phyloP scores from a whole-genome alignment of 805 yeast genomes.

The Kodamaea restingae region DNA sequence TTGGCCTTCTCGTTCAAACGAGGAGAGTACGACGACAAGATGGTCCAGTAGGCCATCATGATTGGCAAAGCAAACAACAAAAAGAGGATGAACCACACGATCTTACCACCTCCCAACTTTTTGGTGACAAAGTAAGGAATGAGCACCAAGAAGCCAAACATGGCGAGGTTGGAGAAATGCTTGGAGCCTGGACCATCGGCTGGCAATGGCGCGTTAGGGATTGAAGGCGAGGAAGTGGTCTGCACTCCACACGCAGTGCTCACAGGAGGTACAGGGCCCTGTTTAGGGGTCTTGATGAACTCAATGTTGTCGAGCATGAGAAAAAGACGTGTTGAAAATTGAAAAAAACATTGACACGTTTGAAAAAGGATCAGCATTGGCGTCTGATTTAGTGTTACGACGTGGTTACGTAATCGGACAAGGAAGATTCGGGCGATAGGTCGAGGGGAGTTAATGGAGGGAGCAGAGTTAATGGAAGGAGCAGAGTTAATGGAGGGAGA shows the following conservation, averaged over 20 bases:
- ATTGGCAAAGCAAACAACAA: constrained; percentile 61
- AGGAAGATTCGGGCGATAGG: no score
- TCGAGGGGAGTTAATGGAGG: no score
- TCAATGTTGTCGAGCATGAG: constrained; percentile 41
- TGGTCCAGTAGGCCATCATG: constrained; percentile 78
- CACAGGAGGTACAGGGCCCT: constrained; percentile 32
- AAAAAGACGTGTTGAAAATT: background rate
- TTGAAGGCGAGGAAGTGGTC: constrained; percentile 55
- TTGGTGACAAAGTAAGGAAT: constrained; percentile 62
- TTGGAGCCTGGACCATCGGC: constrained; percentile 89
- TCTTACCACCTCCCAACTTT: constrained; percentile 66
- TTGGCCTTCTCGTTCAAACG: constrained; percentile 73
- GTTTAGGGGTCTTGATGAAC: constrained; percentile 60
- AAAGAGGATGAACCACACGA: constrained; percentile 59
- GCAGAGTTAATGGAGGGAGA: no score
- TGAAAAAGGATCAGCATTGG: background rate
- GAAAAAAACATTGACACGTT: background rate
- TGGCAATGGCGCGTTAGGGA: constrained; percentile 81
- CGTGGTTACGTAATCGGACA: no score
- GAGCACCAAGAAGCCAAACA: constrained; percentile 47
- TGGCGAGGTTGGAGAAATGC: constrained; percentile 60
- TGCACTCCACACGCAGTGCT: constrained; percentile 31
- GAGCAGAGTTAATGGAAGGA: no score
- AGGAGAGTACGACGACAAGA: constrained; percentile 73
- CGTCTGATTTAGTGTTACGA: no score